Evolutionary conservation across 345 rosid species (phyloP), one percentile per base, ranked within the genome.

Genomic region (Heritiera littoralis): DNA sequence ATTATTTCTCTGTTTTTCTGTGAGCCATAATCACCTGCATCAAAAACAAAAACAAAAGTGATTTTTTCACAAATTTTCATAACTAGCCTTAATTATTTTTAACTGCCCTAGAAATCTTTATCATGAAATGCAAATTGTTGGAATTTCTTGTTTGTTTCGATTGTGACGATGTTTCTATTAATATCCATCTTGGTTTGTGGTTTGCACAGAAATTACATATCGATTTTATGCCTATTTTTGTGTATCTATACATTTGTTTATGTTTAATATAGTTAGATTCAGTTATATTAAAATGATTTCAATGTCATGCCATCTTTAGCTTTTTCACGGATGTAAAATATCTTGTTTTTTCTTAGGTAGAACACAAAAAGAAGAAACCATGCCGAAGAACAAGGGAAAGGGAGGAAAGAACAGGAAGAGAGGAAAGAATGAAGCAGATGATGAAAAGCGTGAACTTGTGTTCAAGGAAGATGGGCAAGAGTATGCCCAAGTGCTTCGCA

Each of bases 341-440:
- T n/a, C 6, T 67, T 43, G 10, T n/a, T 43, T 43, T n/a, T 43
- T 20, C 7, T 43, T 67, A 67, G 72, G 72, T 4, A 23, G 32
- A 59, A 20, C 32, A 9, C 6, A 67, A n/a, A 2, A 20, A 46
- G 14, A 68, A 68, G 59, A 72, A 73, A 73, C 71, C 71, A 88
- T 88, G 91, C 91, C 91, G 77, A 88, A 88, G 91, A 88, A 88
- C 81, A 88, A 88, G 88, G 91, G 91, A 63, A 89, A 89, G 83
- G 91, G 91, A 87, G 89, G 91, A 32, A 89, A 89, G 88, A 89
- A 89, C 60, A 83, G 89, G 79, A 87, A 89, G 88, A 85, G 91
- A 79, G 91, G 91, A 58, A 89, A 89, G 89, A 89, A 89, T 63
- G 92, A 89, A 73, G 92, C 90, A 0, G 92, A 85, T 23, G 92